These are phyloP conservation scores for Dictyostelium purpureum DNA, from an alignment of 78 protist genomes.

Conservation along the genomic window DNA sequence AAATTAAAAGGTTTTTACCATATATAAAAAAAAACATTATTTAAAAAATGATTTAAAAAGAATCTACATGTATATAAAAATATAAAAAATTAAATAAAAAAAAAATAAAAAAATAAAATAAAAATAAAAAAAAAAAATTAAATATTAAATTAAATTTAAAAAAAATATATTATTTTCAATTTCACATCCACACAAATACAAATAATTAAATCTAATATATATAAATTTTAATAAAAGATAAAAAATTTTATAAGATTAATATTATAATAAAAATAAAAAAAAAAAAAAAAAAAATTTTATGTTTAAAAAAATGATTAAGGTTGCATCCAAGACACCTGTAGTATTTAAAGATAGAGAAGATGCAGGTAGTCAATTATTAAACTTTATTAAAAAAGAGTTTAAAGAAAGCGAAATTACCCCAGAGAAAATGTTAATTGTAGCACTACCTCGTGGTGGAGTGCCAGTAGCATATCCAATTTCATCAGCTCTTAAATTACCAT, in stretches of 20 bases:
- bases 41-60: too few relatives aligned
- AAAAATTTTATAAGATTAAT: too few relatives aligned
- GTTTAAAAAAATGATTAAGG: not conserved
- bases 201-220: not conserved
- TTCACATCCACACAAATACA: not conserved
- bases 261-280: not conserved
- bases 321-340: not conserved
- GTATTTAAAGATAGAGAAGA: constrained; percentile 42
- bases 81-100: too few relatives aligned
- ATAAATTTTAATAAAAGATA: too few relatives aligned
- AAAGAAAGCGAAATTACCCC: too few relatives aligned
- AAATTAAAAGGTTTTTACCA: too few relatives aligned
- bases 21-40: too few relatives aligned
- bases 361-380: constrained; percentile 29
- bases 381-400: not conserved
- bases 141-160: too few relatives aligned
- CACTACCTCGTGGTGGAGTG: constrained; percentile 62
- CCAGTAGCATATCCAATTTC: constrained; percentile 40
- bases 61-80: too few relatives aligned
- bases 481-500: not conserved
- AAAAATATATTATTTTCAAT: not conserved
- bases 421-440: not conserved
- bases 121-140: not conserved
- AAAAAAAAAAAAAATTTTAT: not conserved
- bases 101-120: not conserved